Evolutionary conservation across 192 early-diverging fungal genomes (phyloP).

Genomic region (Haplosporangium gracile): DNA sequence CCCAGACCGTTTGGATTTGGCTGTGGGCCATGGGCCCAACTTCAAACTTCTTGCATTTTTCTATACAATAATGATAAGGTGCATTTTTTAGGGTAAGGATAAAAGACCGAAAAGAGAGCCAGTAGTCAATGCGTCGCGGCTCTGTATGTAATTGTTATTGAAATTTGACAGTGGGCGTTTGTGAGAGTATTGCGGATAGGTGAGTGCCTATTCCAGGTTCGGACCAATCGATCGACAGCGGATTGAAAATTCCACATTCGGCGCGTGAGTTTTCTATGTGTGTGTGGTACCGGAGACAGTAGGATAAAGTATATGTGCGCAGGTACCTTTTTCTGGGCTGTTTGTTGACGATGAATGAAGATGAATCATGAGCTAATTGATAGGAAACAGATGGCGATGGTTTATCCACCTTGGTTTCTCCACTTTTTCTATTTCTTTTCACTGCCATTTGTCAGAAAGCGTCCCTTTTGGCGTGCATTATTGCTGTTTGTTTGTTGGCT

Average conservation of each 20-base stretch:
- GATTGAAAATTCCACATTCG: conserved; percentile 7
- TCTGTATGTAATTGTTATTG: neutral
- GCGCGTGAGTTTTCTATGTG: neutral
- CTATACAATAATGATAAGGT: neutral
- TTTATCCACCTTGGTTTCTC: no score
- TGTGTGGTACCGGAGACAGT: neutral
- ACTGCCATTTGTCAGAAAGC: no score
- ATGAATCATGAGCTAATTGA: no score
- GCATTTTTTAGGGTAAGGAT: neutral
- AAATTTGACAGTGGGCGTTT: neutral
- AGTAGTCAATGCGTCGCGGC: neutral
- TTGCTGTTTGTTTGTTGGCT: no score
- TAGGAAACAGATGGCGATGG: no score
- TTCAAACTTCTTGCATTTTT: neutral
- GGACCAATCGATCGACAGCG: conserved; percentile 1
- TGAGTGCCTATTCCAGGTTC: neutral
- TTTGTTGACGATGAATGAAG: no score
- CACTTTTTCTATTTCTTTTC: no score
- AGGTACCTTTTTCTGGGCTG: no score
- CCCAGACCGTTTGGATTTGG: neutral
- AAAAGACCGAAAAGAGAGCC: neutral
- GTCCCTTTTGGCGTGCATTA: no score
- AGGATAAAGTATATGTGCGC: no score
- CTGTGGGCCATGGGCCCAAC: neutral
- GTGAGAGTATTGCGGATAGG: neutral